Evolutionary conservation across 148 eudicot species (phyloP).

Genomic region (Rhododendron griersonianum): DNA sequence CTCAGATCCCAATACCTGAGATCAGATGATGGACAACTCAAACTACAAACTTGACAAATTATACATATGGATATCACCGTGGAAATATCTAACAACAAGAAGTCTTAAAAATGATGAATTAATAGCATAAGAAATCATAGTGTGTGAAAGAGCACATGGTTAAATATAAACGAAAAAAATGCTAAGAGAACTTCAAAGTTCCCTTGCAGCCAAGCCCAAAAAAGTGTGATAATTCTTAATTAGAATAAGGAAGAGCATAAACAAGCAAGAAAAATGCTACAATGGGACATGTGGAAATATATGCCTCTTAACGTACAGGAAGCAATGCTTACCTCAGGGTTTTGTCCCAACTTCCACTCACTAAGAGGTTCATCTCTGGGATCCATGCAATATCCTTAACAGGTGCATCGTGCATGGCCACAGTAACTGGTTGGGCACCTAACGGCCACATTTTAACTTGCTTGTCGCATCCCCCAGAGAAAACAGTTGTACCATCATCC

Average conservation of each 20-base stretch:
- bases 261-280: background rate
- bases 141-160: background rate
- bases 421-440: constrained; percentile 74
- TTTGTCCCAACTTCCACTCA: constrained; percentile 94
- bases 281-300: background rate
- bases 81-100: background rate
- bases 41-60: background rate
- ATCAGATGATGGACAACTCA: background rate
- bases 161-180: background rate
- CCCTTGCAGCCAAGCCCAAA: background rate
- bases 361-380: constrained; percentile 81
- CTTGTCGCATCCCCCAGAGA: constrained; percentile 96
- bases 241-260: background rate
- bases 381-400: constrained; percentile 92
- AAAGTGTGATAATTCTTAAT: background rate
- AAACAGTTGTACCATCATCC: constrained; percentile 92
- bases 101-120: background rate
- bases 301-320: background rate
- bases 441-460: constrained; percentile 98
- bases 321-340: constrained; percentile 46
- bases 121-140: background rate
- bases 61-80: background rate
- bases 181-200: background rate
- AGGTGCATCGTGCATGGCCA: constrained; percentile 94
- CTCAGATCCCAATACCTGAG: constrained; percentile 93